Evolutionary conservation across 164 flowering plant species (phyloP), one percentile per base, ranked within the genome.

Genomic region (Cinnamomum micranthum): DNA sequence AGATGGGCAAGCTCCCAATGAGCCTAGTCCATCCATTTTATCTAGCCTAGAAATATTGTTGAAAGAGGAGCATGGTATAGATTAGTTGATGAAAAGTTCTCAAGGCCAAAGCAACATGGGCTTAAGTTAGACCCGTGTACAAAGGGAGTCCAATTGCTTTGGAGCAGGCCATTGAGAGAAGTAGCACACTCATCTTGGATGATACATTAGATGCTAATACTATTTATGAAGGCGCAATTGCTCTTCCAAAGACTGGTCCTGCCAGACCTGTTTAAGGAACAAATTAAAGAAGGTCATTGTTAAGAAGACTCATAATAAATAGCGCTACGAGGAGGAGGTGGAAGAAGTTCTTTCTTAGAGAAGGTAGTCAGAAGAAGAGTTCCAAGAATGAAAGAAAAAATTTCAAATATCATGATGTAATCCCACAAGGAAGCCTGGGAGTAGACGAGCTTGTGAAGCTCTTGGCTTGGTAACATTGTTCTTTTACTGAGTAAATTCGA

Each of bases 391-490:
- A 75, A 75, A 86, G 23, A 63, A 85, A 83, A 70, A 84, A 75
- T 33, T 74, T 83, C 17, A 79, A 72, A 67, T 66, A n/a, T 72
- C 73, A 76, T n/a, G 75, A 82, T 80, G 81, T 76, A 52, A 83
- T 80, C 69, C 91, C 91, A 28, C 81, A 77, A 28, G 31, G 4
- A 78, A 87, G 82, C 75, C 79, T 95, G 55, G 73, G 88, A 81
- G 85, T 93, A 23, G 97, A 92, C 84, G 99, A 95, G 76, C 90
- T 95, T 66, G 97, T 98, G n/a, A 93, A 93, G 65, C 84, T 93
- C 41, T 82, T 93, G 75, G 84, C 88, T 71, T 94, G 78, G 79
- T 59, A 20, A 20, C 47, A 70, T 60, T 52, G 0, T 10, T 55
- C 2, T 62, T 62, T 72, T 62, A 55, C 2, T 7, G 10, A 7